Evolutionary conservation across 129 eudicot genomes (phyloP).

Genomic region (Rutidosis leptorrhynchoides): DNA sequence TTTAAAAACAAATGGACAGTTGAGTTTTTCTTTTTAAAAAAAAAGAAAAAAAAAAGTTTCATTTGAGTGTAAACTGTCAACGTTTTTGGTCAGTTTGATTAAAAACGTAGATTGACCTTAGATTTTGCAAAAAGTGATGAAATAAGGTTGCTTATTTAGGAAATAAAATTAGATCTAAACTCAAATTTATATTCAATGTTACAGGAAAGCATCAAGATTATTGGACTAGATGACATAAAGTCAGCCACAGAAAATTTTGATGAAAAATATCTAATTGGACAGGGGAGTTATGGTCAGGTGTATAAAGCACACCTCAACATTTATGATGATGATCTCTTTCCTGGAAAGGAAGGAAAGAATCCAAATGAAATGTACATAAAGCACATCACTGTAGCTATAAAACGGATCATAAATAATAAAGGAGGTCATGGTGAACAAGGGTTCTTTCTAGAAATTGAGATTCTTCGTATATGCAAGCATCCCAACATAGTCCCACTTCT

Average conservation of each 20-base stretch:
- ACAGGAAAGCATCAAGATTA: background rate
- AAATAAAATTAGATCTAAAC: no score
- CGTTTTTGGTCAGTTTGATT: no score
- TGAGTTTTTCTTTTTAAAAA: no score
- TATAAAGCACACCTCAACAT: conserved; percentile 6
- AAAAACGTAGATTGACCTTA: no score
- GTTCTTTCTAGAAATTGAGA: conserved; percentile 2
- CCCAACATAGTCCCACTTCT: conserved; percentile 1
- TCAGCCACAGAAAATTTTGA: conserved; percentile 5
- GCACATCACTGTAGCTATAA: conserved; percentile 12
- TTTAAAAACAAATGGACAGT: no score
- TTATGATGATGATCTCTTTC: no score
- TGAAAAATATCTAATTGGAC: background rate
- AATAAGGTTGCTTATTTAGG: no score
- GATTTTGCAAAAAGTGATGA: no score
- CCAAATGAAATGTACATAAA: background rate
- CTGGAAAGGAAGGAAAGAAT: no score
- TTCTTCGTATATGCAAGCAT: background rate
- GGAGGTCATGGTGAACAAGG: background rate
- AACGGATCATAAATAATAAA: background rate
- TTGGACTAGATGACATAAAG: background rate
- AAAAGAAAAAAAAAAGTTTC: no score
- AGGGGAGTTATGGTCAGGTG: conserved; percentile 4
- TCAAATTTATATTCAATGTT: no score
- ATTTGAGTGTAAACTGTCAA: no score